phyloP scores from a whole-genome alignment of 208 protist genomes.

The Leishmania lainsoni region DNA sequence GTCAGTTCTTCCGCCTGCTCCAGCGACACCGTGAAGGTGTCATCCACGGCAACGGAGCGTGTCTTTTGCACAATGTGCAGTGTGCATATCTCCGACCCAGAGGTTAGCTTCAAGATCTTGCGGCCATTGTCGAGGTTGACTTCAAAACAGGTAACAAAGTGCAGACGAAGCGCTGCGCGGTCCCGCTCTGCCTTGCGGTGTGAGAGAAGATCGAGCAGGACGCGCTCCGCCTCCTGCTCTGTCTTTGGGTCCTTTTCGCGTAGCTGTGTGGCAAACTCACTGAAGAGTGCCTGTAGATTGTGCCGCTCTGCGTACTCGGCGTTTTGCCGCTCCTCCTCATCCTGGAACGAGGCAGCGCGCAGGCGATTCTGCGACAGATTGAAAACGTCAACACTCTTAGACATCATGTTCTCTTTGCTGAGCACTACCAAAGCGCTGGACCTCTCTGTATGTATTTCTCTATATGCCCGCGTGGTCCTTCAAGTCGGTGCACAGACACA shows the following conservation, averaged over 20 bases:
- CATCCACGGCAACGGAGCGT: slow-evolving; percentile 58
- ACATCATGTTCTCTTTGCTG: slow-evolving; percentile 30
- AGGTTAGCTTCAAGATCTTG: slow-evolving; percentile 61
- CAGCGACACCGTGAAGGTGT: slow-evolving; percentile 53
- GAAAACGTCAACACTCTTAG: slow-evolving; percentile 58
- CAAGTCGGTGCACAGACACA: neutral
- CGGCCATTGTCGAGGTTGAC: slow-evolving; percentile 82
- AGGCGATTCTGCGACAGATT: slow-evolving; percentile 65
- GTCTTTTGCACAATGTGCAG: slow-evolving; percentile 77
- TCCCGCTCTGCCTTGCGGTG: slow-evolving; percentile 80
- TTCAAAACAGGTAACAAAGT: slow-evolving; percentile 72
- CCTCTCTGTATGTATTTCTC: neutral
- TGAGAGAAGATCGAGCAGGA: slow-evolving; percentile 76
- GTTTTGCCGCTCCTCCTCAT: slow-evolving; percentile 75
- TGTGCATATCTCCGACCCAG: slow-evolving; percentile 55
- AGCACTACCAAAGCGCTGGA: neutral
- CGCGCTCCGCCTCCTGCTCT: slow-evolving; percentile 72
- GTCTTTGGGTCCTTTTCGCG: slow-evolving; percentile 79
- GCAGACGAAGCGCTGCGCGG: slow-evolving; percentile 74
- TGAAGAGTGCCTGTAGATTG: slow-evolving; percentile 75
- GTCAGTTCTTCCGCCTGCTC: slow-evolving; percentile 80
- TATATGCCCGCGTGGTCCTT: neutral
- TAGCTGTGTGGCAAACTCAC: slow-evolving; percentile 75
- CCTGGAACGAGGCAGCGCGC: slow-evolving; percentile 62
- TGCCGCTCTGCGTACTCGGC: slow-evolving; percentile 79